A percentile compares a stretch with the other conserved stretches of the same genome.
These are phyloP conservation scores for Neurospora discreta DNA, from an alignment of 495 filamentous ascomycete genomes.

Conservation along the genomic window DNA sequence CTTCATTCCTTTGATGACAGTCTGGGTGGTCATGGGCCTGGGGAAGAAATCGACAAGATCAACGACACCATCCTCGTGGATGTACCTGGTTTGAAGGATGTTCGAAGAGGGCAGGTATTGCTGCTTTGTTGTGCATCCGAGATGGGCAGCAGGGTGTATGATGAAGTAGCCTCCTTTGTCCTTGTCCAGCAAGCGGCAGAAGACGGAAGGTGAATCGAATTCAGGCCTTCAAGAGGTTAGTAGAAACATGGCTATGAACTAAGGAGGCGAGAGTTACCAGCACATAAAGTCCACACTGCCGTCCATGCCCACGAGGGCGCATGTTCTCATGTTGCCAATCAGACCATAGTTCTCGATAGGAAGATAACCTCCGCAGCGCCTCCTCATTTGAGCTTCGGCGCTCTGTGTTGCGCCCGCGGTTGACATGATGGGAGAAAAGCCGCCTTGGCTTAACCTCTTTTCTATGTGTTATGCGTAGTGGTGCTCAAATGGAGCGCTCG, in stretches of 20 bases:
- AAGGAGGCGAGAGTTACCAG: slow-evolving; percentile 37
- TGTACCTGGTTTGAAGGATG: slow-evolving; percentile 60
- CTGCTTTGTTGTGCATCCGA: slow-evolving; percentile 49
- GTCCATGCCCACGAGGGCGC: slow-evolving; percentile 57
- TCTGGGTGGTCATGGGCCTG: slow-evolving; percentile 37
- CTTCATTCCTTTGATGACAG: slow-evolving; percentile 30
- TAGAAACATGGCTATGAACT: not conserved
- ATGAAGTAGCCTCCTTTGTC: slow-evolving; percentile 60
- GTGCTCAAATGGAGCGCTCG: not conserved
- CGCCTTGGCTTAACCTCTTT: not conserved
- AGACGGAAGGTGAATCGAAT: slow-evolving; percentile 55
- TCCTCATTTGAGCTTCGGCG: slow-evolving; percentile 16
- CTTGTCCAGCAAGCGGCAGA: slow-evolving; percentile 58
- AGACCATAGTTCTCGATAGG: slow-evolving; percentile 68
- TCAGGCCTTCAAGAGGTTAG: slow-evolving; percentile 40
- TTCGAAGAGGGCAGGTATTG: slow-evolving; percentile 61
- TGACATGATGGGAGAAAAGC: slow-evolving; percentile 5
- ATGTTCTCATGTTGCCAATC: slow-evolving; percentile 70
- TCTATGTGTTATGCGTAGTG: not conserved
- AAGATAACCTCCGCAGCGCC: slow-evolving; percentile 34
- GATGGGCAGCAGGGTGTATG: slow-evolving; percentile 39
- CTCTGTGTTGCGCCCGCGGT: slow-evolving; percentile 9
- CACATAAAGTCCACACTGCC: slow-evolving; percentile 68
- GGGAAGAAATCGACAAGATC: slow-evolving; percentile 67
- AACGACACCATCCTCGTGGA: slow-evolving; percentile 58